Evolutionary conservation across 805 yeast species (phyloP), one percentile per base, ranked within the genome.

Genomic region (Schwanniomyces polymorphus): DNA sequence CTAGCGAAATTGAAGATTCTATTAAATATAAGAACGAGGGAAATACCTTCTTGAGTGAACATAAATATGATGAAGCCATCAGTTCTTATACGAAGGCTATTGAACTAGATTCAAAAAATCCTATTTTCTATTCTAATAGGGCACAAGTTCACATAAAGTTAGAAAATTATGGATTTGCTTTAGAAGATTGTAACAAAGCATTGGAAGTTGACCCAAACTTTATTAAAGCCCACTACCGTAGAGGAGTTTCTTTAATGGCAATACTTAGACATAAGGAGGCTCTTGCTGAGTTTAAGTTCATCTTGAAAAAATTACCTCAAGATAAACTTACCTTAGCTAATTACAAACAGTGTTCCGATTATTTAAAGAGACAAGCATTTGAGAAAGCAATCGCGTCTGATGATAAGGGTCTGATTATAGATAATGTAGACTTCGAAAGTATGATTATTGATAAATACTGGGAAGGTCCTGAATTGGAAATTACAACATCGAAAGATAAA

Each of bases 111-210:
- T 64, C 76, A 10, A 54, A 69, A 4, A 83, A 84, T 43, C 81
- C 88, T 2, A 76, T 84, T 27, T 82, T 85, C 52, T 89, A 75
- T 61, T 85, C 97, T 8, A 92, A 92, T 67, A 76, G 97, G 53
- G 97, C 98, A 0, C 91, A 90, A 63, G 96, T 90, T 0, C 85
- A 91, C 55, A 82, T 92, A 60, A 88, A 90, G 58, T 65, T 84
- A 46, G 99, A 92, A 63, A 85, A 85, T 57, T 91, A 86, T 63
- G 98, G 97, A 3, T 74, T 81, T 45, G 96, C 97, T 0, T 78
- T 91, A 2, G 72, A 65, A n/a, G 97, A 91, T 63, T 84, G 96
- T 56, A 79, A 84, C 28, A 68, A 70, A 38, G 88, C 97, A 1
- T 75, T 94, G 38, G 78, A 75, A 41, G 58, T 85, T 8, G 90